Percentiles rank a stretch among this genome's conserved stretches.
Evolutionary conservation across 75 land plant genomes (phyloP).

Genomic region (Selaginella tamariscina): DNA sequence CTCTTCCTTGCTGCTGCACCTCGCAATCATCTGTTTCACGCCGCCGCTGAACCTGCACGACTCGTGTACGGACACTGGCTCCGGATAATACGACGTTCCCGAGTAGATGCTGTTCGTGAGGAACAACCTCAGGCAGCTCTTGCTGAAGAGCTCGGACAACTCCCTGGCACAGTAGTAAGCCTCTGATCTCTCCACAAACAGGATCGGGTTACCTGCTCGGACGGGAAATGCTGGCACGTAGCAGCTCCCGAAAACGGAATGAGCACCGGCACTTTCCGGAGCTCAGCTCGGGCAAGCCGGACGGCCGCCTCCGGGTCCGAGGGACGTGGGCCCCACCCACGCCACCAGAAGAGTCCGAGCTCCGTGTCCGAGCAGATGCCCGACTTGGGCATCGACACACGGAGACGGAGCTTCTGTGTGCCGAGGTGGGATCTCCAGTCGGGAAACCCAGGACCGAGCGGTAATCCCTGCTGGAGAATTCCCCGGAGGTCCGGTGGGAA

Average conservation of each 20-base stretch:
- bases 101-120: neutral
- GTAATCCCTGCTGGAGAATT: slow-evolving; percentile 60
- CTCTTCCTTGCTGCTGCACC: slow-evolving; percentile 1
- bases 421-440: slow-evolving; percentile 57
- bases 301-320: slow-evolving; percentile 46
- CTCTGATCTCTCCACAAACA: slow-evolving; percentile 50
- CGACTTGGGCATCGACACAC: slow-evolving; percentile 50
- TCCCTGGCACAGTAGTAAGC: slow-evolving; percentile 54
- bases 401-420: slow-evolving; percentile 35
- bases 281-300: slow-evolving; percentile 37
- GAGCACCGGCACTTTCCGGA: slow-evolving; percentile 46
- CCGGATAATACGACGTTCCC: neutral
- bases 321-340: slow-evolving; percentile 66
- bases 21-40: neutral
- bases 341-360: slow-evolving; percentile 48
- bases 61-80: neutral
- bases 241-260: slow-evolving; percentile 61
- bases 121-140: neutral
- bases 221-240: slow-evolving; percentile 61
- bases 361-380: slow-evolving; percentile 56
- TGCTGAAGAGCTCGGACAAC: slow-evolving; percentile 66
- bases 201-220: slow-evolving; percentile 73
- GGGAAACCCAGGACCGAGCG: slow-evolving; percentile 78
- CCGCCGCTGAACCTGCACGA: neutral
- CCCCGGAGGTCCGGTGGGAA: slow-evolving; percentile 87